Evolutionary conservation across 2,329 filamentous ascomycete genomes (phyloP).

Genomic region (Keithomyces neogunnii): DNA sequence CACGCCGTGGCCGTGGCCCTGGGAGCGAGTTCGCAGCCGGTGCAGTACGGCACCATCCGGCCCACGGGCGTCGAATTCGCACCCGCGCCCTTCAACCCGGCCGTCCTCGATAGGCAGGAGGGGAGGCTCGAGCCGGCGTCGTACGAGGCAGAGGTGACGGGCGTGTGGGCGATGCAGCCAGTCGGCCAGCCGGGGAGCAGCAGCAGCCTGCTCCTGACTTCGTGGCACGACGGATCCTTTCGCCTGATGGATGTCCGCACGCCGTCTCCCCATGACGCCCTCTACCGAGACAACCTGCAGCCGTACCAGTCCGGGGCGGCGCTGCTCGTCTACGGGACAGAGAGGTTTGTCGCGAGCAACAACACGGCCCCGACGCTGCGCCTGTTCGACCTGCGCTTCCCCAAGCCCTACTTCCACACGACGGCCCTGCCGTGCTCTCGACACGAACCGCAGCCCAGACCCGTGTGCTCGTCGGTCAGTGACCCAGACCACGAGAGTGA

Average conservation of each 20-base stretch:
- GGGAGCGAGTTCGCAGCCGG: constrained; percentile 30
- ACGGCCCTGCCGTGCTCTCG: constrained; percentile 36
- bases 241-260: constrained; percentile 43
- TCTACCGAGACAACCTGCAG: constrained; percentile 47
- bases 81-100: constrained; percentile 23
- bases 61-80: constrained; percentile 34
- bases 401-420: constrained; percentile 39
- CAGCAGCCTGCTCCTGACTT: constrained; percentile 36
- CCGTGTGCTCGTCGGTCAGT: not conserved
- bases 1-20: constrained; percentile 37
- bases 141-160: constrained; percentile 19
- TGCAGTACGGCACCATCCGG: constrained; percentile 37
- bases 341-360: constrained; percentile 43
- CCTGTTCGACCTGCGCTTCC: constrained; percentile 46
- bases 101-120: not conserved
- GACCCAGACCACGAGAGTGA: constrained; percentile 5
- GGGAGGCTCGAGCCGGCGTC: not conserved
- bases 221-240: constrained; percentile 45
- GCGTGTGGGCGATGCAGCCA: constrained; percentile 38
- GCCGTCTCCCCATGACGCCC: constrained; percentile 33
- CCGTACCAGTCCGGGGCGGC: constrained; percentile 36
- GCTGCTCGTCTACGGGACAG: constrained; percentile 39
- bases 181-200: constrained; percentile 25
- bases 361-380: constrained; percentile 34
- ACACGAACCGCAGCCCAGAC: not conserved